Percentiles rank a stretch among this genome's conserved stretches.
These are phyloP conservation scores for Populus deltoides DNA, from an alignment of 345 rosid genomes.

Conservation along the genomic window DNA sequence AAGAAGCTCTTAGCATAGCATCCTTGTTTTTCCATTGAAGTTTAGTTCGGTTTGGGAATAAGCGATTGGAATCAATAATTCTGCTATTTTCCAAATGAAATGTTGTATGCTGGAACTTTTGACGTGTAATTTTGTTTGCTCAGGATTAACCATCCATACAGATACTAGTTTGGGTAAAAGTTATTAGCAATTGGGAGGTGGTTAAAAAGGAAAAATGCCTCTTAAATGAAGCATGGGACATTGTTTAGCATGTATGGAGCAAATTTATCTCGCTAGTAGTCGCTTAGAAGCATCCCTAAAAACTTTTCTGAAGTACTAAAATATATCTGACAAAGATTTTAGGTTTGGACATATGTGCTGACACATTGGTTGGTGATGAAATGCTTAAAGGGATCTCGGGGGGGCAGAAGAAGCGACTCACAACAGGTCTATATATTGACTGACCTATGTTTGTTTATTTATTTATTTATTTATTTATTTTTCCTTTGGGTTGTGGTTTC, in stretches of 20 bases:
- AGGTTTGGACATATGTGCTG: constrained; percentile 93
- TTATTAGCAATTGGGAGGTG: not conserved
- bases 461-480: constrained; percentile 6
- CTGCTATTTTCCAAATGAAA: not conserved
- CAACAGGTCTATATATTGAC: constrained; percentile 57
- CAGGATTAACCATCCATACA: not conserved
- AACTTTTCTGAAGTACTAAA: constrained; percentile 43
- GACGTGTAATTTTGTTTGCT: not conserved
- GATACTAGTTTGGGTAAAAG: not conserved
- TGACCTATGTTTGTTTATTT: not conserved
- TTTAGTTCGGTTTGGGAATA: not conserved
- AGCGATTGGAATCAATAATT: not conserved
- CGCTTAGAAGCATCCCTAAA: constrained; percentile 3
- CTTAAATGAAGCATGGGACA: not conserved
- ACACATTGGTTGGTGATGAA: constrained; percentile 98
- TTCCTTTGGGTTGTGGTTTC: not conserved
- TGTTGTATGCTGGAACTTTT: not conserved
- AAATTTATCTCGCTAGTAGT: not conserved
- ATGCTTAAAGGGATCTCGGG: constrained; percentile 99
- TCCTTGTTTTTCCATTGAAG: not conserved
- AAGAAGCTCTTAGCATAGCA: not conserved
- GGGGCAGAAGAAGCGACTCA: constrained; percentile 96
- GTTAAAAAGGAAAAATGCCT: not conserved
- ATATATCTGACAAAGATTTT: constrained; percentile 78
- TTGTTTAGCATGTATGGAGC: not conserved